Percentiles rank a stretch among this genome's conserved stretches.
Evolutionary conservation across 2,329 filamentous ascomycete genomes (phyloP).

Genomic region (Aspergillus pseudoglaucus): DNA sequence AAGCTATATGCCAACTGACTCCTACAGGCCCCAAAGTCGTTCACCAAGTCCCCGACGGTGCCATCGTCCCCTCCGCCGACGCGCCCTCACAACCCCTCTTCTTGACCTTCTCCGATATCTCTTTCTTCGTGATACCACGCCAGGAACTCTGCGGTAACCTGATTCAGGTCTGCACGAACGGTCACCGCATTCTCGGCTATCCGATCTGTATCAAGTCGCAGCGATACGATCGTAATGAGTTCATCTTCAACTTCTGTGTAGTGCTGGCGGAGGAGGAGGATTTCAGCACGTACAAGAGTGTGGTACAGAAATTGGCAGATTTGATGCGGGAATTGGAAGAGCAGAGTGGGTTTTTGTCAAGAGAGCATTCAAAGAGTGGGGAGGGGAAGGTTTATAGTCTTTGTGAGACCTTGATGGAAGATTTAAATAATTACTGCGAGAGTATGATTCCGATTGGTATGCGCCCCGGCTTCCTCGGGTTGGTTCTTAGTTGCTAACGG

Average conservation of each 20-base stretch:
- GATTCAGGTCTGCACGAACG: conserved; percentile 63
- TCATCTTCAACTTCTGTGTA: conserved; percentile 96
- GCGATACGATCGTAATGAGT: conserved; percentile 85
- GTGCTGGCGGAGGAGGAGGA: conserved; percentile 66
- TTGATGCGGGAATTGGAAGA: conserved; percentile 87
- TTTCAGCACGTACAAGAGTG: conserved; percentile 71
- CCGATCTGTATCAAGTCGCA: conserved; percentile 80
- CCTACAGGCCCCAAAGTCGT: conserved; percentile 54
- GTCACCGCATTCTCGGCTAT: conserved; percentile 76
- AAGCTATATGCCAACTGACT: background rate
- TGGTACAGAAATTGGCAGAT: conserved; percentile 77
- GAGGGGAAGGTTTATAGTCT: conserved; percentile 56
- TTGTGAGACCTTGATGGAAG: conserved; percentile 83
- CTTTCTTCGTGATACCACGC: conserved; percentile 88
- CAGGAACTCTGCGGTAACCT: conserved; percentile 93
- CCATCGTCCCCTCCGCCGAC: conserved; percentile 45
- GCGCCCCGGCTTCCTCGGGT: conserved; percentile 2
- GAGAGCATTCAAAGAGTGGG: conserved; percentile 38
- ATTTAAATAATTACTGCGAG: conserved; percentile 94
- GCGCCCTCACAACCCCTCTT: conserved; percentile 54
- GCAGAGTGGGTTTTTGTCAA: conserved; percentile 70
- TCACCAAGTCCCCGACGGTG: conserved; percentile 58
- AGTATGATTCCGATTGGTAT: conserved; percentile 95
- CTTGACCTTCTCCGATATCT: conserved; percentile 78
- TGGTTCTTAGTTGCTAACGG: conserved; percentile 6